Conservation (phyloP, 129 eudicot genomes). For the Solidago caesia region DNA sequence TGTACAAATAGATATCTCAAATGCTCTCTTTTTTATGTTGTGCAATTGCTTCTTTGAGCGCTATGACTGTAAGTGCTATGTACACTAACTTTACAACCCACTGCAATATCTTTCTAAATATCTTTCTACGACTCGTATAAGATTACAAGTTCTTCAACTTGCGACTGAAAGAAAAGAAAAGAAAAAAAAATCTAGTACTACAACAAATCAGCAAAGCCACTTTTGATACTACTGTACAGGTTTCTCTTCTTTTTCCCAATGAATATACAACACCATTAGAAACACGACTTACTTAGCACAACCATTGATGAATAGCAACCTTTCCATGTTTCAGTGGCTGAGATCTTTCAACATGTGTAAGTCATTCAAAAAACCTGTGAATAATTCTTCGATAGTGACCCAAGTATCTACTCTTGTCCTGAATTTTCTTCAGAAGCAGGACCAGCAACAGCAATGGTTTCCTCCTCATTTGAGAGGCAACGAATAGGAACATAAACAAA, state of each 20-base stretch:
- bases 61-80: constrained; percentile 30
- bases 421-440: constrained; percentile 42
- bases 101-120: neutral
- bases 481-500: constrained; percentile 81
- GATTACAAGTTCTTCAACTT: constrained; percentile 26
- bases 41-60: constrained; percentile 15
- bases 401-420: constrained; percentile 37
- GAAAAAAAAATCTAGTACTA: constrained; percentile 29
- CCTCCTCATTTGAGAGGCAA: constrained; percentile 78
- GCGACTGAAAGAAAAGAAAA: neutral
- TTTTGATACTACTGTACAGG: constrained; percentile 36
- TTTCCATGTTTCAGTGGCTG: constrained; percentile 10
- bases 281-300: constrained; percentile 22
- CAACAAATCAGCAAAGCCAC: constrained; percentile 36
- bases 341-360: constrained; percentile 1
- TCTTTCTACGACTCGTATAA: constrained; percentile 22
- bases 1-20: constrained; percentile 1
- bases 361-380: constrained; percentile 22
- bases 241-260: constrained; percentile 29
- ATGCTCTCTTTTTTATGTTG: constrained; percentile 27
- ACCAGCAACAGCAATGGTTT: constrained; percentile 41
- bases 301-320: constrained; percentile 12
- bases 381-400: neutral
- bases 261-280: constrained; percentile 36
- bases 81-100: constrained; percentile 33